Conservation (phyloP, 108 stramenopile species). For the Phaeodactylum tricornutum region DNA sequence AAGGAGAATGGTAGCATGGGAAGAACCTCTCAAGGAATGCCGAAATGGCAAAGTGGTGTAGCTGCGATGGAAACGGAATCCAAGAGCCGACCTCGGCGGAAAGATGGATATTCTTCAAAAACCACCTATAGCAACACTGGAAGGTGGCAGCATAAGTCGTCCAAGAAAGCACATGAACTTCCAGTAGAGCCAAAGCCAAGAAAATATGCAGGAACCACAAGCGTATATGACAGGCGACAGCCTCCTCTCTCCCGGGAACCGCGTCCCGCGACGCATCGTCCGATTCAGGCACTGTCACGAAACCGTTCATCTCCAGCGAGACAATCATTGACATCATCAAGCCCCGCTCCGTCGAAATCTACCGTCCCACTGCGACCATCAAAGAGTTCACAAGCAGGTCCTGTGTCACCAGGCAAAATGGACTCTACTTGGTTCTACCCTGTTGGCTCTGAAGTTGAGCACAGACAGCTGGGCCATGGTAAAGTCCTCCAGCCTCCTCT, state of each 20-base stretch:
- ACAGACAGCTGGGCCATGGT: conserved; percentile 49
- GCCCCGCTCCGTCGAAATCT: background rate
- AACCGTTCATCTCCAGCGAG: background rate
- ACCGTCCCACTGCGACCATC: background rate
- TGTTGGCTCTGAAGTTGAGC: conserved; percentile 48
- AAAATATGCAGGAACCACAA: background rate
- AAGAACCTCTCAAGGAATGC: conserved; percentile 17
- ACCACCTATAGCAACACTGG: background rate
- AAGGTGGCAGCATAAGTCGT: background rate
- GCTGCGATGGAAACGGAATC: background rate
- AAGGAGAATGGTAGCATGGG: background rate
- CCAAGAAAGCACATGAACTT: background rate
- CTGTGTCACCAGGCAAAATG: background rate
- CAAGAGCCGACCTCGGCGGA: background rate
- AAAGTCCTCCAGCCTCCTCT: conserved; percentile 46
- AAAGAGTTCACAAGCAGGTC: background rate
- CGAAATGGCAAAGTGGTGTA: conserved; percentile 5
- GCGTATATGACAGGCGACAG: background rate
- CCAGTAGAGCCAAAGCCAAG: background rate
- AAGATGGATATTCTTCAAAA: background rate
- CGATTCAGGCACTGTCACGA: background rate
- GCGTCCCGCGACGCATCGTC: background rate
- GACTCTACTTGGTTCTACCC: conserved; percentile 73
- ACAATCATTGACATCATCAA: background rate
- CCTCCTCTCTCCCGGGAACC: background rate